Evolutionary conservation across 208 protist species (phyloP).

Genomic region (Crithidia brevicula): DNA sequence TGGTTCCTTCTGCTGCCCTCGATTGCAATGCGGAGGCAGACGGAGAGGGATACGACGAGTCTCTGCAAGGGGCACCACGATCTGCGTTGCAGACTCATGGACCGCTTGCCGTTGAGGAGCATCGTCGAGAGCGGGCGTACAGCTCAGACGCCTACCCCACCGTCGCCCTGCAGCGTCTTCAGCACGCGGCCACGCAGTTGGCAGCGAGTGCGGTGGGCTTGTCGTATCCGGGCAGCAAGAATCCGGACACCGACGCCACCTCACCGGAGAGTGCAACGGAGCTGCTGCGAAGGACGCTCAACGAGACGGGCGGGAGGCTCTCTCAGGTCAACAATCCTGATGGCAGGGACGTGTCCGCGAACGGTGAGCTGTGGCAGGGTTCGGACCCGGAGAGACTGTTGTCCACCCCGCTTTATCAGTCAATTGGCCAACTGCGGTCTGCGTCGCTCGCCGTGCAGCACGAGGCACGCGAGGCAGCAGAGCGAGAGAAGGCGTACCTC

Average conservation of each 20-base stretch:
- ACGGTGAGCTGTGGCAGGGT: not conserved
- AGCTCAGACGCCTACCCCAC: constrained; percentile 19
- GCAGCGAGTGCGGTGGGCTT: constrained; percentile 15
- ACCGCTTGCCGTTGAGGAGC: too few relatives aligned
- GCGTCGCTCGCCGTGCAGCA: constrained; percentile 34
- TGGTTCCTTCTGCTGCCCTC: too few relatives aligned
- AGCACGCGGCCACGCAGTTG: constrained; percentile 20
- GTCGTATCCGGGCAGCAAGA: not conserved
- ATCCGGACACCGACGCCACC: not conserved
- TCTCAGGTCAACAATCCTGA: too few relatives aligned
- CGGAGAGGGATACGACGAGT: too few relatives aligned
- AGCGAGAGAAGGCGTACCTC: constrained; percentile 35
- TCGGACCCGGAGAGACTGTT: not conserved
- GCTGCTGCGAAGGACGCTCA: constrained; percentile 1
- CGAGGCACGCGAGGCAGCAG: constrained; percentile 32
- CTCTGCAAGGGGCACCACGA: too few relatives aligned
- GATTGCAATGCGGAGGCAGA: too few relatives aligned
- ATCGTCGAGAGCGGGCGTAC: too few relatives aligned
- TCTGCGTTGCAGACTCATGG: too few relatives aligned
- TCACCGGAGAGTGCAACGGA: not conserved
- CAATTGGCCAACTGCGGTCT: constrained; percentile 23
- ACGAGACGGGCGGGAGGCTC: not conserved
- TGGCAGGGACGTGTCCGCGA: too few relatives aligned
- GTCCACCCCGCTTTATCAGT: constrained; percentile 13
- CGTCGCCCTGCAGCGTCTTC: constrained; percentile 14